These are phyloP conservation scores for Aureobasidium melanogenum DNA, from an alignment of 2,329 filamentous ascomycete genomes.

Conservation along the genomic window DNA sequence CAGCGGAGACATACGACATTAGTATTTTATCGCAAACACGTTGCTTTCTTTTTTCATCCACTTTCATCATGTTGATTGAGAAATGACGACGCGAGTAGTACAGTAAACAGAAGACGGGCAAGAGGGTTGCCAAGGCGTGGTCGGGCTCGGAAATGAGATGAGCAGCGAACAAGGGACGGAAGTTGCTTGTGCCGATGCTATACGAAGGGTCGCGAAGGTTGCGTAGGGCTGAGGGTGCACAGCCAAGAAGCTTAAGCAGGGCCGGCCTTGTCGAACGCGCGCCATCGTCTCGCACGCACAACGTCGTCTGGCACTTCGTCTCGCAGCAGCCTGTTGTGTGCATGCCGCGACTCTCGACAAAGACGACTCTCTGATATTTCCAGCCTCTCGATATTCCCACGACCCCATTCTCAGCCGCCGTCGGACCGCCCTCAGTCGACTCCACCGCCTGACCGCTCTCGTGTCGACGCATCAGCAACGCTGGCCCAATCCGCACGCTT, in stretches of 20 bases:
- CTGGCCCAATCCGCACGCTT: slow-evolving; percentile 21
- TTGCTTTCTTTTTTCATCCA: background rate
- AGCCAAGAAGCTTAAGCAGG: background rate
- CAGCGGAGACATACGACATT: background rate
- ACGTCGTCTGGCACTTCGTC: slow-evolving; percentile 1
- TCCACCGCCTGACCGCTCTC: background rate
- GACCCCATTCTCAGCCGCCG: background rate
- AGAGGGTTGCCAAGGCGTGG: background rate
- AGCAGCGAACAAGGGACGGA: background rate
- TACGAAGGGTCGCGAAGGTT: background rate
- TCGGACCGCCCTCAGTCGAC: background rate
- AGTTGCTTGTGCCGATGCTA: background rate
- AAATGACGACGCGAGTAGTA: background rate
- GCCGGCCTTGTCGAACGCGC: background rate
- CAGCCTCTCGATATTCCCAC: background rate
- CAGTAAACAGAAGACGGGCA: background rate
- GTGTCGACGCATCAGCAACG: slow-evolving; percentile 11
- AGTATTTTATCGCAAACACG: slow-evolving; percentile 10
- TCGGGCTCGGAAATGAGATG: background rate
- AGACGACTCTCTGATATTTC: background rate
- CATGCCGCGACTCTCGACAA: background rate
- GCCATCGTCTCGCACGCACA: slow-evolving; percentile 5
- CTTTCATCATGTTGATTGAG: background rate
- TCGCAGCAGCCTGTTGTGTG: background rate
- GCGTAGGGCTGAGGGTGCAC: background rate